A percentile compares a stretch with the other conserved stretches of the same genome.
These are phyloP conservation scores for Wallacemonas sp. DNA, from an alignment of 208 protist genomes.

Conservation along the genomic window DNA sequence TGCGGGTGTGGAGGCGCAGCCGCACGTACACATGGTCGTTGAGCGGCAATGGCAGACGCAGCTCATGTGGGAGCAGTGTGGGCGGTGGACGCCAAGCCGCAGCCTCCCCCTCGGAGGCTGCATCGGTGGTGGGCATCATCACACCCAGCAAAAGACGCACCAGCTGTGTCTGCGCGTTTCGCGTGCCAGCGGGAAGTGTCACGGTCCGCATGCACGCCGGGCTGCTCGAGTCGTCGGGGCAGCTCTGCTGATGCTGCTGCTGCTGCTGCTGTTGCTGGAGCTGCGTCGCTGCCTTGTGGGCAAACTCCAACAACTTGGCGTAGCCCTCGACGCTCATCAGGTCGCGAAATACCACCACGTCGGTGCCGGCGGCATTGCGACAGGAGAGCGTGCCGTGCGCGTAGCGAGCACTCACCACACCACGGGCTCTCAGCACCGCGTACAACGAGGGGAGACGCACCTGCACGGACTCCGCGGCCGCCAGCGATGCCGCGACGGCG, in stretches of 20 bases:
- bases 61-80: not conserved
- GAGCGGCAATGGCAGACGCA: slow-evolving; percentile 5
- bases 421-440: not conserved
- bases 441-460: not conserved
- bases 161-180: not conserved
- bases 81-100: too few species aligned
- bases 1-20: not conserved
- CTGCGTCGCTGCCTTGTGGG: slow-evolving; percentile 7
- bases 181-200: not conserved
- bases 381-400: slow-evolving; percentile 10
- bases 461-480: not conserved
- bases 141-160: not conserved
- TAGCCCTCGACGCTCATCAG: slow-evolving; percentile 18
- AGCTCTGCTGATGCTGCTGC: too few species aligned
- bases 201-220: not conserved
- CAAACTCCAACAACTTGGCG: slow-evolving; percentile 20
- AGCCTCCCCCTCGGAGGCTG: not conserved
- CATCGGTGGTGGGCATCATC: not conserved
- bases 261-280: not conserved
- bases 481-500: too few species aligned
- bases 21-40: not conserved
- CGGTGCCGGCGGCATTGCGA: not conserved
- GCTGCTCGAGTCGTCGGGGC: too few species aligned
- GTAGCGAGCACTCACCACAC: not conserved
- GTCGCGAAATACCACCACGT: slow-evolving; percentile 6